phyloP scores from a whole-genome alignment of 768 basidiomycete genomes.

The Clavaria fumosa region DNA sequence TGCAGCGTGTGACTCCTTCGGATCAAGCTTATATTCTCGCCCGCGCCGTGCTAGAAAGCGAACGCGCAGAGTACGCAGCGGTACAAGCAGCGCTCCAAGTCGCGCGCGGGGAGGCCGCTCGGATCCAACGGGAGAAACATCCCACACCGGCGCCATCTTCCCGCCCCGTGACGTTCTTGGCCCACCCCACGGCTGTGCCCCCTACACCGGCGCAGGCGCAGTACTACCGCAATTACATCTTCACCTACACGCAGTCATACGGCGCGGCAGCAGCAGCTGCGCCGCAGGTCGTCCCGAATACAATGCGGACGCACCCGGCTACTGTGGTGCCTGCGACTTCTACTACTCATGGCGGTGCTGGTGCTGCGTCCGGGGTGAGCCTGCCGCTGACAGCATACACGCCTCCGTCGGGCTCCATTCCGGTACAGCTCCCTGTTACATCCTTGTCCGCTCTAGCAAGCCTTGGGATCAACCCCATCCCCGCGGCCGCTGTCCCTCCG shows the following conservation, averaged over 20 bases:
- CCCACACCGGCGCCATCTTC: slow-evolving; percentile 24
- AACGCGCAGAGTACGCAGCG: slow-evolving; percentile 43
- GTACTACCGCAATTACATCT: slow-evolving; percentile 53
- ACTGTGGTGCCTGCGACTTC: slow-evolving; percentile 16
- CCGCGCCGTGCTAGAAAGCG: slow-evolving; percentile 48
- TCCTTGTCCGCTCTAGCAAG: slow-evolving; percentile 51
- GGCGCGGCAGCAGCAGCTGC: slow-evolving; percentile 17
- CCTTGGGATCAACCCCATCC: slow-evolving; percentile 60
- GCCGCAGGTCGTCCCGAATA: slow-evolving; percentile 19
- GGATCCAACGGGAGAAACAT: slow-evolving; percentile 55
- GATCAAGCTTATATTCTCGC: slow-evolving; percentile 50
- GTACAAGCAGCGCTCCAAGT: slow-evolving; percentile 45
- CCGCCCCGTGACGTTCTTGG: slow-evolving; percentile 26
- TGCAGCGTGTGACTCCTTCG: slow-evolving; percentile 45
- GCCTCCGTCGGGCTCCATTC: slow-evolving; percentile 32
- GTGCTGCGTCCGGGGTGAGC: too few species aligned
- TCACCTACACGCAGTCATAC: slow-evolving; percentile 49
- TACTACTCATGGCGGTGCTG: slow-evolving; percentile 15
- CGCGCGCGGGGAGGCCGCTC: slow-evolving; percentile 50
- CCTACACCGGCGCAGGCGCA: slow-evolving; percentile 34
- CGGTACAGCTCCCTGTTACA: slow-evolving; percentile 57
- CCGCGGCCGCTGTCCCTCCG: slow-evolving; percentile 34
- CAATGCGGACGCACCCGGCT: slow-evolving; percentile 15
- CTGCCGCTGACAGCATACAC: too few species aligned
- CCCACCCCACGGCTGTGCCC: too few species aligned